Conservation (phyloP, 306 rosid genomes). For the Chamaecrista fasciculata region DNA sequence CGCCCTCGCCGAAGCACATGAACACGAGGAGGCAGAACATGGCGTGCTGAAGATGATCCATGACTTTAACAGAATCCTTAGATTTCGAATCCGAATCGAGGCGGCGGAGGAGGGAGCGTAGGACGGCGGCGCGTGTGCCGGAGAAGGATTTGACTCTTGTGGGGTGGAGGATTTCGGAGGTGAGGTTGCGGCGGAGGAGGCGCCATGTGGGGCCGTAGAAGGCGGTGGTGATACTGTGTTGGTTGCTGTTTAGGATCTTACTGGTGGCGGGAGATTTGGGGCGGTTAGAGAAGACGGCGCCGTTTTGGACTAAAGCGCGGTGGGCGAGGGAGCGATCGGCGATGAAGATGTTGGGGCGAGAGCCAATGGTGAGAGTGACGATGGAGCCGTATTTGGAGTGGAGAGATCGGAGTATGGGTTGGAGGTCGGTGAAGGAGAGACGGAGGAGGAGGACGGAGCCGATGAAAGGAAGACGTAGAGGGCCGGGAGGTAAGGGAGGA, state of each 20-base stretch:
- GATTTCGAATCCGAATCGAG: slow-evolving; percentile 7
- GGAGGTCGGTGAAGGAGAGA: slow-evolving; percentile 7
- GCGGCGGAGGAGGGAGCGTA: slow-evolving; percentile 23
- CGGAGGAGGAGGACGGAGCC: slow-evolving; percentile 9
- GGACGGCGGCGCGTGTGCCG: slow-evolving; percentile 27
- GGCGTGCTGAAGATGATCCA: slow-evolving; percentile 31
- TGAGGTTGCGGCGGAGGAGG: slow-evolving; percentile 43
- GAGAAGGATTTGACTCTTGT: slow-evolving; percentile 33
- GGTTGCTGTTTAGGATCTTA: background rate
- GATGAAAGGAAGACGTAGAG: background rate
- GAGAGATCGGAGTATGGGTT: slow-evolving; percentile 9
- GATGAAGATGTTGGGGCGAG: slow-evolving; percentile 32
- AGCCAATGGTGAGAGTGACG: slow-evolving; percentile 26
- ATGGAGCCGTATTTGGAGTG: slow-evolving; percentile 42
- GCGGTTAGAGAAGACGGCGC: slow-evolving; percentile 37
- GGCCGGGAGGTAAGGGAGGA: background rate
- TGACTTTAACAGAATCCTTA: background rate
- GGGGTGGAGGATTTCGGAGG: slow-evolving; percentile 37
- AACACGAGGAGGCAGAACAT: slow-evolving; percentile 41
- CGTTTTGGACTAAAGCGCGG: slow-evolving; percentile 36
- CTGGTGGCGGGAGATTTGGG: background rate
- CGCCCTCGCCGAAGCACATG: slow-evolving; percentile 48
- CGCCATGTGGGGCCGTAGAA: slow-evolving; percentile 45
- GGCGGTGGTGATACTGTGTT: slow-evolving; percentile 31
- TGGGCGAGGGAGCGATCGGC: slow-evolving; percentile 38